phyloP scores from a whole-genome alignment of 1,284 basidiomycete genomes.

The Sporisorium iseilematis-ciliati region DNA sequence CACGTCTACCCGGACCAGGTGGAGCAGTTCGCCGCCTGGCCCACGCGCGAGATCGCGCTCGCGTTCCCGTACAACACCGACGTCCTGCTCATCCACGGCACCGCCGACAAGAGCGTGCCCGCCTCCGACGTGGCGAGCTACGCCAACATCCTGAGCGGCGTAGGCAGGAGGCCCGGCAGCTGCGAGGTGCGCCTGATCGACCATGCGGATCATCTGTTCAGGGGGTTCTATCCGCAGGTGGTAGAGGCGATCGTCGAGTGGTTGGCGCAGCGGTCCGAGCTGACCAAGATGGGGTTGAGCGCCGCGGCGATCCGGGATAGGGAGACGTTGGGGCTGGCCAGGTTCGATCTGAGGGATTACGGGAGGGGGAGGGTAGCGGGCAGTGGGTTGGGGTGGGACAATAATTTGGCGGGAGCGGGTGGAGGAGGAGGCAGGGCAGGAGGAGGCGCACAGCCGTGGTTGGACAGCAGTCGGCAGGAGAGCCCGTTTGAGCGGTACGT shows the following conservation, averaged over 20 bases:
- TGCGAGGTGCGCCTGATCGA: conserved; percentile 51
- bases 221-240: conserved; percentile 55
- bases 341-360: conserved; percentile 25
- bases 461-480: conserved; percentile 5
- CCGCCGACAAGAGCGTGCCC: conserved; percentile 56
- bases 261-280: conserved; percentile 28
- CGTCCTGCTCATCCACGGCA: conserved; percentile 54
- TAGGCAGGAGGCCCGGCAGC: conserved; percentile 35
- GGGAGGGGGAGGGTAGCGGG: conserved; percentile 9
- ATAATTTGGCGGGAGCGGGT: conserved; percentile 15
- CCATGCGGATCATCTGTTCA: conserved; percentile 57
- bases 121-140: conserved; percentile 46
- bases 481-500: conserved; percentile 6
- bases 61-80: conserved; percentile 56
- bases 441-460: conserved; percentile 5
- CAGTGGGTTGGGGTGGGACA: conserved; percentile 25
- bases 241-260: conserved; percentile 51
- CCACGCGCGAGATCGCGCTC: conserved; percentile 35
- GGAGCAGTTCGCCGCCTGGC: conserved; percentile 52
- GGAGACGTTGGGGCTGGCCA: conserved; percentile 32
- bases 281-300: conserved; percentile 40
- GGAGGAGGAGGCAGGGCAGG: neutral
- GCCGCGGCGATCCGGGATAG: conserved; percentile 38
- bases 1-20: conserved; percentile 52
- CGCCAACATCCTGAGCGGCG: conserved; percentile 42